Evolutionary conservation across 805 yeast species (phyloP).

Genomic region (Saccharomyces mikatae): DNA sequence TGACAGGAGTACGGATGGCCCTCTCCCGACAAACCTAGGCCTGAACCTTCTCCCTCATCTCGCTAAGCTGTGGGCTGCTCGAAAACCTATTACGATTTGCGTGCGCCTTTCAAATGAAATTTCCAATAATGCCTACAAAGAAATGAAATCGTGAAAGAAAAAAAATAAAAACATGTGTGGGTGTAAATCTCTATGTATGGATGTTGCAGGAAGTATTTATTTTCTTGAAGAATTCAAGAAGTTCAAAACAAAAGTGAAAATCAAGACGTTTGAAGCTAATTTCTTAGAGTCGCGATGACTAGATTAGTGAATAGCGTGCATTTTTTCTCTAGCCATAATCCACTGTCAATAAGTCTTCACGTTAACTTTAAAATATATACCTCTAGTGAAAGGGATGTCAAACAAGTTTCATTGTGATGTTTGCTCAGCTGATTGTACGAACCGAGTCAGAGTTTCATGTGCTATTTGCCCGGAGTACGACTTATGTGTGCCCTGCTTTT

Average conservation of each 20-base stretch:
- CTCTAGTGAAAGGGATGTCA: conserved; percentile 19
- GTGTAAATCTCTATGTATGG: neutral
- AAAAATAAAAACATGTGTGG: neutral
- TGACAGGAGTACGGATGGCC: neutral
- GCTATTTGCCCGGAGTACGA: conserved; percentile 92
- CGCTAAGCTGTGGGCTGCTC: neutral
- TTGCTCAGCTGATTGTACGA: conserved; percentile 92
- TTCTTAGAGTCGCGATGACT: neutral
- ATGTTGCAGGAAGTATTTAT: neutral
- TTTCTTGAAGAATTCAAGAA: neutral
- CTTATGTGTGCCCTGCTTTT: conserved; percentile 95
- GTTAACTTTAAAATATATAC: neutral
- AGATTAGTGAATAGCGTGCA: neutral
- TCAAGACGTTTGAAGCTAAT: neutral
- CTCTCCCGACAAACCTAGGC: neutral
- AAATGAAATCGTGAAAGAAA: neutral
- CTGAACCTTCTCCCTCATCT: neutral
- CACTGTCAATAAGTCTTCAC: neutral
- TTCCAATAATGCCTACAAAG: neutral
- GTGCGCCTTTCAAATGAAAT: neutral
- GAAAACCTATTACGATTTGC: neutral
- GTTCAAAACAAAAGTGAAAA: neutral
- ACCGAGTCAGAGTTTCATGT: conserved; percentile 82
- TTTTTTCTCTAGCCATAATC: neutral
- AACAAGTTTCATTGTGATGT: conserved; percentile 84